Evolutionary conservation across 805 yeast genomes (phyloP).

Genomic region (Nakazawaea anatomiae): DNA sequence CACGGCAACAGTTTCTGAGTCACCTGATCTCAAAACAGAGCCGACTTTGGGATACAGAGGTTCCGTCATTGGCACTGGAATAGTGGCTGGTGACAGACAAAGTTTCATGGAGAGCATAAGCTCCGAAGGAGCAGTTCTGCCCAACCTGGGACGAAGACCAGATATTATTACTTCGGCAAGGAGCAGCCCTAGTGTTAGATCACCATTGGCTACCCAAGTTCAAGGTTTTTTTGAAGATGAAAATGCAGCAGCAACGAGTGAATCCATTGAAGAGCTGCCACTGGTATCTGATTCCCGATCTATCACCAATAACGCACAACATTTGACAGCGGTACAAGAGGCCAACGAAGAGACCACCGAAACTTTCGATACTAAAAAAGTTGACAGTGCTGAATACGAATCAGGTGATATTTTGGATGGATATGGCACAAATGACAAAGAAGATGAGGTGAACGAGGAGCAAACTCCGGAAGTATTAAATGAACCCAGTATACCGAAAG

Average conservation of each 20-base stretch:
- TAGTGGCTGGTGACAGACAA: slow-evolving; percentile 6
- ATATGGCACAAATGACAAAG: neutral
- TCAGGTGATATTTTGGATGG: slow-evolving; percentile 1
- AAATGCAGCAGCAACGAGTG: neutral
- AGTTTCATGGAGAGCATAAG: slow-evolving; percentile 9
- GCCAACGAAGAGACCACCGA: neutral
- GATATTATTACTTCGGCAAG: slow-evolving; percentile 1
- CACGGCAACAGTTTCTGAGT: neutral
- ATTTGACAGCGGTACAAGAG: too few species aligned
- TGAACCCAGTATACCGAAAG: too few species aligned
- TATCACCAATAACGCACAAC: too few species aligned
- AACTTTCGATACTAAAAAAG: neutral
- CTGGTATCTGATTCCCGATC: neutral
- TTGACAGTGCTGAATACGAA: neutral
- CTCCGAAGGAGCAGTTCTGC: neutral
- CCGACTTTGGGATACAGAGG: slow-evolving; percentile 3
- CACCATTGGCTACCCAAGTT: neutral
- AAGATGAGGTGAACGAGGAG: too few species aligned
- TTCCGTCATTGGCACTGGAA: slow-evolving; percentile 8
- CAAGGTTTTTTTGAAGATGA: slow-evolving; percentile 5
- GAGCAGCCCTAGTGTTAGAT: slow-evolving; percentile 3
- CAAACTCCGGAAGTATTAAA: too few species aligned
- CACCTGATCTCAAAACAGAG: neutral
- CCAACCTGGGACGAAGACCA: slow-evolving; percentile 4
- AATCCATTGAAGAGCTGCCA: neutral